Evolutionary conservation across 2,329 filamentous ascomycete species (phyloP).

Genomic region (Dactylellina drechsleri): DNA sequence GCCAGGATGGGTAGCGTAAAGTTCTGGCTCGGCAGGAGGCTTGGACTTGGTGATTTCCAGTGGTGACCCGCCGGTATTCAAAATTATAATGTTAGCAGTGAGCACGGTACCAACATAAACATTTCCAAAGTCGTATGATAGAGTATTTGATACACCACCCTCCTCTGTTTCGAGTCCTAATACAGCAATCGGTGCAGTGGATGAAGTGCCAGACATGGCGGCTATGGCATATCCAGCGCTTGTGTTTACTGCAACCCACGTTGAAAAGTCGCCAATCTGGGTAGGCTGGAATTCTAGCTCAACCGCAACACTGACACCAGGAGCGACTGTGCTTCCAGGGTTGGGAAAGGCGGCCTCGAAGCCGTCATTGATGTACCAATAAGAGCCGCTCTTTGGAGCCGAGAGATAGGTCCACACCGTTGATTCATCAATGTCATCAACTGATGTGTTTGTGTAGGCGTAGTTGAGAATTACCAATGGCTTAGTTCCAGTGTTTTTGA

Average conservation of each 20-base stretch:
- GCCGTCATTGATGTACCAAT: conserved; percentile 59
- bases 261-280: conserved; percentile 59
- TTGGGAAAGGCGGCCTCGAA: conserved; percentile 60
- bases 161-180: conserved; percentile 61
- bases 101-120: conserved; percentile 23
- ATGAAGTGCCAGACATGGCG: conserved; percentile 59
- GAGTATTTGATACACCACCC: conserved; percentile 60
- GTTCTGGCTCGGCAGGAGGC: conserved; percentile 60
- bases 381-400: conserved; percentile 9
- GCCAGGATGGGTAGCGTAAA: conserved; percentile 60
- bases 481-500: conserved; percentile 62
- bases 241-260: conserved; percentile 47
- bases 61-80: conserved; percentile 61
- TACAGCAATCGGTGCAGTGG: conserved; percentile 60
- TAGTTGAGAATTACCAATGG: conserved; percentile 61
- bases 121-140: conserved; percentile 60
- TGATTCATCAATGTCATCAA: conserved; percentile 57
- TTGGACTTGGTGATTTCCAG: conserved; percentile 62
- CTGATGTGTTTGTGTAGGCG: conserved; percentile 60
- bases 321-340: conserved; percentile 59
- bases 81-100: conserved; percentile 57
- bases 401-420: conserved; percentile 53
- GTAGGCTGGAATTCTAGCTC: conserved; percentile 61
- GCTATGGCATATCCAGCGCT: conserved; percentile 40
- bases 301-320: conserved; percentile 60